Conservation (phyloP, 805 yeast species). For the Ogataea trehalophila region DNA sequence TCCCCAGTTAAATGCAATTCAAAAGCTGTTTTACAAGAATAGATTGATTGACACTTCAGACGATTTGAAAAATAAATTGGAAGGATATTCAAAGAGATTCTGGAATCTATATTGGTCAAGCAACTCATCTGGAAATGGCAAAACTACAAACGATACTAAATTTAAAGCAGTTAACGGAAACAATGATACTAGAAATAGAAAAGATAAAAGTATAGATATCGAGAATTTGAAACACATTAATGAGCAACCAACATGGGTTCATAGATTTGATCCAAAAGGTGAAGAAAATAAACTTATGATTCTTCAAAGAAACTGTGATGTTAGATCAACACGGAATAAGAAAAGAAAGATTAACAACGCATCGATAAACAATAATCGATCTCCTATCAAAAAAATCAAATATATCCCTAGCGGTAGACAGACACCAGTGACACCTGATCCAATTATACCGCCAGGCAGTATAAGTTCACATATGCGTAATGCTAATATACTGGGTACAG, state of each 20-base stretch:
- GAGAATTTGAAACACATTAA: conserved; percentile 26
- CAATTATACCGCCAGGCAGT: conserved; percentile 17
- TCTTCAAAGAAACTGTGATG: neutral
- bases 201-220: conserved; percentile 29
- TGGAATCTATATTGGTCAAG: conserved; percentile 51
- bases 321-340: neutral
- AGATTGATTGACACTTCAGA: conserved; percentile 36
- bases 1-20: conserved; percentile 49
- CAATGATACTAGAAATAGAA: conserved; percentile 25
- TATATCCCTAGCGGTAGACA: conserved; percentile 13
- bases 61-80: conserved; percentile 30
- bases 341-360: neutral
- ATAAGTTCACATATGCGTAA: conserved; percentile 23
- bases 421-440: conserved; percentile 22
- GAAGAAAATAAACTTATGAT: conserved; percentile 17
- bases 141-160: neutral
- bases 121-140: conserved; percentile 4
- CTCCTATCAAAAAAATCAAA: conserved; percentile 17
- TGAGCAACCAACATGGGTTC: conserved; percentile 25
- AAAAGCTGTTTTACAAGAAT: conserved; percentile 49
- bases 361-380: conserved; percentile 5
- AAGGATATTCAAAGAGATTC: conserved; percentile 35
- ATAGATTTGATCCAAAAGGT: conserved; percentile 20
- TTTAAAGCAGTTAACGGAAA: neutral
- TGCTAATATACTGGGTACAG: conserved; percentile 52